Percentiles rank a stretch among this genome's conserved stretches.
These are phyloP conservation scores for Cyberlindnera amylophila DNA, from an alignment of 805 yeast genomes.

Conservation along the genomic window DNA sequence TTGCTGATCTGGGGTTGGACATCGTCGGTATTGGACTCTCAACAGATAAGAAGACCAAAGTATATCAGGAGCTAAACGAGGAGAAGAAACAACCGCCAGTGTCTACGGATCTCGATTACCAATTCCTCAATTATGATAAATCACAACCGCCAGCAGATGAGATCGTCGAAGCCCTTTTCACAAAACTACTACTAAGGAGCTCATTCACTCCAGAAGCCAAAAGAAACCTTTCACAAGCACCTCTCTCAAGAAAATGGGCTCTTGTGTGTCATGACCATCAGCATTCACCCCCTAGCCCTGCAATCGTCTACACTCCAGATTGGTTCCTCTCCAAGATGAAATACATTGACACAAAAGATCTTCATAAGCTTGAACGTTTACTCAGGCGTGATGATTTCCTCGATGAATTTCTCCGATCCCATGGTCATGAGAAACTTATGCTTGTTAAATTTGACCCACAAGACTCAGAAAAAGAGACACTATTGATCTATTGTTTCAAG, in stretches of 20 bases:
- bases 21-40: conserved; percentile 24
- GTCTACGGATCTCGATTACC: conserved; percentile 16
- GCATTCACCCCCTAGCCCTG: neutral
- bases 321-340: conserved; percentile 22
- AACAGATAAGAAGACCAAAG: conserved; percentile 2
- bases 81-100: neutral
- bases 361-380: conserved; percentile 24
- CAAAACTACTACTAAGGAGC: conserved; percentile 17
- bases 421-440: conserved; percentile 49
- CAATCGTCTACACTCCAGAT: conserved; percentile 11
- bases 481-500: conserved; percentile 47
- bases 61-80: conserved; percentile 5
- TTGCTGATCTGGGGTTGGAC: conserved; percentile 22
- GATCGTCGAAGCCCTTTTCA: conserved; percentile 22
- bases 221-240: conserved; percentile 14
- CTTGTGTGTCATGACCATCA: conserved; percentile 27
- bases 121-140: conserved; percentile 27
- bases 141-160: conserved; percentile 27
- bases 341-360: conserved; percentile 15
- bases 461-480: conserved; percentile 48
- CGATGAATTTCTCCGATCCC: conserved; percentile 40
- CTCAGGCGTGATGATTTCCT: conserved; percentile 26
- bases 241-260: conserved; percentile 25
- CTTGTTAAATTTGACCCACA: conserved; percentile 41
- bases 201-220: conserved; percentile 24